Evolutionary conservation across 495 filamentous ascomycete genomes (phyloP), one percentile per base, ranked within the genome.

Genomic region (Aspergillus sclerotiicarbonarius): DNA sequence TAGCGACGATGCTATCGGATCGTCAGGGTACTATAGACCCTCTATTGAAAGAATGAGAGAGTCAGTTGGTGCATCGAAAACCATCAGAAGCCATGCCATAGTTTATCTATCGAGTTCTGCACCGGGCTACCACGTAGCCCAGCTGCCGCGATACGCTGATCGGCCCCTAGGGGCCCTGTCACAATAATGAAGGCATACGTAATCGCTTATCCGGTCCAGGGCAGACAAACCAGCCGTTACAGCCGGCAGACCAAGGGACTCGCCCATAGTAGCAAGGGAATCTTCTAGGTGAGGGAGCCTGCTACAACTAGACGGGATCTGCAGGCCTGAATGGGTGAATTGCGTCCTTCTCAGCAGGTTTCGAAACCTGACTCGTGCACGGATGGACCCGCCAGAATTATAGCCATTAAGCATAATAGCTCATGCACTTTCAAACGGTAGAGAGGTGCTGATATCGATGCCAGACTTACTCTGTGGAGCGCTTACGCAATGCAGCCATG

Each of bases 131-230:
- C 31, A 32, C 29, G 29, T 32, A 41, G 47, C 6, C 25, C 8
- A 15, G 21, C 20, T 18, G 13, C 13, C 25, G 16, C 25, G 15
- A 32, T 31, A 31, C 16, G 18, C 8, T 21, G 25, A 32, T 12
- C 10, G 31, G 32, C 25, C 47, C 46, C 16, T 33, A 29, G 25
- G 18, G 47, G 31, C 5, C 15, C 6, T 16, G 25, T n/a, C 16
- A n/a, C 2, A 29, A 50, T 1, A 21, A 46, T 16, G 29, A 50
- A 50, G 47, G 47, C 47, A 50, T 50, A 50, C 47, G 47, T 50
- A 50, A 50, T 25, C 47, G 13, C 29, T 16, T 50, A 31, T 29
- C 47, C 7, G 29, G 15, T 2, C 29, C 29, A 50, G 47, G 10
- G 13, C 13, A 41, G 37, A 41, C 13, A 4, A n/a, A 12, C 37